phyloP scores from a whole-genome alignment of 2,329 filamentous ascomycete genomes.

The Trichoderma cornu-damae region DNA sequence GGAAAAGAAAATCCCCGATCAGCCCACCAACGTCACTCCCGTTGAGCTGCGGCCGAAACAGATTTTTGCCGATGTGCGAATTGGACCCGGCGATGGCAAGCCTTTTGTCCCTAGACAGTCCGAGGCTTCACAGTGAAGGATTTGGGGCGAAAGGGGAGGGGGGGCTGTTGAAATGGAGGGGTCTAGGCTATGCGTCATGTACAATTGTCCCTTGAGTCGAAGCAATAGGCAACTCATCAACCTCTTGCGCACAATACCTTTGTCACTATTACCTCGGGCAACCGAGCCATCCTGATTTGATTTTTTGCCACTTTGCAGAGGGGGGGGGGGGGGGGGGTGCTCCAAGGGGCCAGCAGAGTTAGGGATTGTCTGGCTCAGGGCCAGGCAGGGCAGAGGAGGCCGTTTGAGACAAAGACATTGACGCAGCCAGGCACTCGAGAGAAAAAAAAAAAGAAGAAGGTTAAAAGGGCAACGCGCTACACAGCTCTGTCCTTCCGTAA shows the following conservation, averaged over 20 bases:
- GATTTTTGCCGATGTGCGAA: conserved; percentile 54
- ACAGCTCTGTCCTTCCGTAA: background rate
- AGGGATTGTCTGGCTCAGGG: background rate
- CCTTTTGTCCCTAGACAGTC: conserved; percentile 36
- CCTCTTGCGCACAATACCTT: background rate
- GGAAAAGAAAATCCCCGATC: conserved; percentile 73
- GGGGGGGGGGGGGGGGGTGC: background rate
- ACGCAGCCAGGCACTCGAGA: background rate
- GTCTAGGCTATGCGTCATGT: conserved; percentile 26
- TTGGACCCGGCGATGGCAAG: conserved; percentile 40
- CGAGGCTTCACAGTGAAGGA: conserved; percentile 36
- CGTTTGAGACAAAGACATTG: conserved; percentile 7
- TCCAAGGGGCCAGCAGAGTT: background rate
- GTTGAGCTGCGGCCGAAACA: conserved; percentile 66
- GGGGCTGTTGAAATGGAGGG: conserved; percentile 17
- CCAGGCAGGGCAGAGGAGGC: background rate
- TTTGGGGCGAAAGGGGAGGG: conserved; percentile 22
- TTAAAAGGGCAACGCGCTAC: background rate
- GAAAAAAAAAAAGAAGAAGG: background rate
- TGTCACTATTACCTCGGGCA: background rate
- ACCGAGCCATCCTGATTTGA: background rate
- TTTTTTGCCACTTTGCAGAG: background rate
- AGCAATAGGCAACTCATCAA: conserved; percentile 19
- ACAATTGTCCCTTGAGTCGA: conserved; percentile 29
- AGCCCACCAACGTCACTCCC: conserved; percentile 63